phyloP scores from a whole-genome alignment of 1,284 basidiomycete genomes.

The Ganoderma meredithae region DNA sequence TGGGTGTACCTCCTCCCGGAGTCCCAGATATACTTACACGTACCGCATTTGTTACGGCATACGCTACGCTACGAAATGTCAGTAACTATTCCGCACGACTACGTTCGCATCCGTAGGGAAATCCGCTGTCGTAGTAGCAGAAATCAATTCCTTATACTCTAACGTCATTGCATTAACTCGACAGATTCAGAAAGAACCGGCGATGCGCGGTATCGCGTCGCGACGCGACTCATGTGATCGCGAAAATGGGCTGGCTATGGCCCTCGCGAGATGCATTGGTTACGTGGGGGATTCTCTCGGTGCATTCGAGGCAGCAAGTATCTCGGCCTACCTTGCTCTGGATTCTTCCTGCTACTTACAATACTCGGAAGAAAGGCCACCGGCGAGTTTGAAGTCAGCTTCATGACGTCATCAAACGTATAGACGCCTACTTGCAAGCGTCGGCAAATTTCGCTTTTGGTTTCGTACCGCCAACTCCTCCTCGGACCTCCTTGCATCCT shows the following conservation, averaged over 20 bases:
- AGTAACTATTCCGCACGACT: too few relatives aligned
- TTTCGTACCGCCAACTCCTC: neutral
- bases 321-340: too few relatives aligned
- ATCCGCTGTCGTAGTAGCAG: too few relatives aligned
- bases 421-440: neutral
- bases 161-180: too few relatives aligned
- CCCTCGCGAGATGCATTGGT: neutral
- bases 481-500: constrained; percentile 1
- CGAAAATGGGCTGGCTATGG: neutral
- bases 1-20: too few relatives aligned
- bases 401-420: neutral
- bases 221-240: constrained; percentile 4
- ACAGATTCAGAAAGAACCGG: too few relatives aligned
- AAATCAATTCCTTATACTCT: too few relatives aligned
- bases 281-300: neutral
- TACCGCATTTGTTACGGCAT: neutral
- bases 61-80: too few relatives aligned
- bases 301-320: neutral
- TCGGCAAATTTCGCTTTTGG: neutral
- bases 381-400: neutral
- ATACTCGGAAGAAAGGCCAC: too few relatives aligned
- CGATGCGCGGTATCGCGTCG: neutral
- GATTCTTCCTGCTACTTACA: too few relatives aligned
- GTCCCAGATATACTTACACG: too few relatives aligned
- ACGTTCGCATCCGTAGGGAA: too few relatives aligned